Conservation (phyloP, 306 rosid genomes). For the Echinosophora koreensis region DNA sequence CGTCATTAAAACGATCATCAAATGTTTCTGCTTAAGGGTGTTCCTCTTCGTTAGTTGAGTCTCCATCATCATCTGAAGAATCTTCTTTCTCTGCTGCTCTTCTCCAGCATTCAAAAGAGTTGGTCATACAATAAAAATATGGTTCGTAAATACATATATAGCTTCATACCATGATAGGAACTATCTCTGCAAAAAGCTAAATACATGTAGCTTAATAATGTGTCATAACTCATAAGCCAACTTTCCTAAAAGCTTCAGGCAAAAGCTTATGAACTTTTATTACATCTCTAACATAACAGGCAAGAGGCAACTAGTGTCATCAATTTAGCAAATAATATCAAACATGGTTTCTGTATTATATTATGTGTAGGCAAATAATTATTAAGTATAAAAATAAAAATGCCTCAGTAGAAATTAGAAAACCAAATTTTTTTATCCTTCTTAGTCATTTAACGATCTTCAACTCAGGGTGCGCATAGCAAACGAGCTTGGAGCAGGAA, state of each 20-base stretch:
- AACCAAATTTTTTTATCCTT: neutral
- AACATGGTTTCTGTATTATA: slow-evolving; percentile 14
- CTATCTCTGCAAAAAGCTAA: neutral
- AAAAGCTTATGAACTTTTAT: too few species aligned
- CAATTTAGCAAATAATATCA: neutral
- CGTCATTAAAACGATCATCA: too few species aligned
- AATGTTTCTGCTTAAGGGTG: too few species aligned
- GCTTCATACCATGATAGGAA: neutral
- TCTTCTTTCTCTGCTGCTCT: too few species aligned
- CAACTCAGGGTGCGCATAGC: slow-evolving; percentile 70
- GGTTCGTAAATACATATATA: neutral
- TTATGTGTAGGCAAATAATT: neutral
- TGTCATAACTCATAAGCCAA: too few species aligned
- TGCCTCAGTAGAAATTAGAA: neutral
- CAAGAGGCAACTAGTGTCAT: neutral
- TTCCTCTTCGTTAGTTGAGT: too few species aligned
- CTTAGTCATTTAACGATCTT: slow-evolving; percentile 10
- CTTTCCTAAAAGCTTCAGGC: too few species aligned
- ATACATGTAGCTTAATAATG: neutral
- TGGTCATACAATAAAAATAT: too few species aligned
- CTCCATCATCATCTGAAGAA: too few species aligned
- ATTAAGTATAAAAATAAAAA: neutral
- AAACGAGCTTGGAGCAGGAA: slow-evolving; percentile 79
- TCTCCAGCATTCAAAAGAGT: too few species aligned
- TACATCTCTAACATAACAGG: neutral